Percentiles rank a stretch among this genome's conserved stretches.
Conservation (phyloP, 2,329 filamentous ascomycete genomes). For the Achaetomium macrosporum region DNA sequence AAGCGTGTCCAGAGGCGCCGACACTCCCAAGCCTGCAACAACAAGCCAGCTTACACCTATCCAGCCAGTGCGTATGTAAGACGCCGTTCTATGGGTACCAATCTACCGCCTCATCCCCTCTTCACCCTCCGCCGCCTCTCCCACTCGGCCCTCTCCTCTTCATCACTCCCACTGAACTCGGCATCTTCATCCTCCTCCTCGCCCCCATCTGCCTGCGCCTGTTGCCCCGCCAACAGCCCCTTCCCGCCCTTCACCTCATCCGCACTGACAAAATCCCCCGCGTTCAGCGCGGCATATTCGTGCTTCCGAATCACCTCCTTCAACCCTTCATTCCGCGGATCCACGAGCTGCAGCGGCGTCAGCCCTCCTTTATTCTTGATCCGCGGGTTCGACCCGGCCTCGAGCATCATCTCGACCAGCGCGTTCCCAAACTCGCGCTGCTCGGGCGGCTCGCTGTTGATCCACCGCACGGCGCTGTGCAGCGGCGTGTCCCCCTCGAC, state of each 20-base stretch:
- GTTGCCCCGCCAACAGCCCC: neutral
- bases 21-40: no score
- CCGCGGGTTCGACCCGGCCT: slow-evolving; percentile 61
- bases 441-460: slow-evolving; percentile 59
- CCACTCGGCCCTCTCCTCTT: slow-evolving; percentile 58
- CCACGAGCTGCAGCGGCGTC: slow-evolving; percentile 65
- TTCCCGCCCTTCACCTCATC: slow-evolving; percentile 27
- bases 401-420: slow-evolving; percentile 73
- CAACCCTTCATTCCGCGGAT: slow-evolving; percentile 61
- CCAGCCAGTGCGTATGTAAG: neutral
- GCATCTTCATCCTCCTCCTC: slow-evolving; percentile 47
- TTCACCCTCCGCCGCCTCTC: slow-evolving; percentile 44
- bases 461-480: slow-evolving; percentile 71
- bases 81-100: neutral
- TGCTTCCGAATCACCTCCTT: slow-evolving; percentile 61
- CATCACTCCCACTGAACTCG: slow-evolving; percentile 59
- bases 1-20: no score
- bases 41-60: neutral
- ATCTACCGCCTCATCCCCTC: slow-evolving; percentile 23
- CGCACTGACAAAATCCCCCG: slow-evolving; percentile 49
- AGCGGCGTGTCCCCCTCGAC: slow-evolving; percentile 71
- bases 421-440: slow-evolving; percentile 60
- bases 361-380: slow-evolving; percentile 66
- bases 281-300: slow-evolving; percentile 58
- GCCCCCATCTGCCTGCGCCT: slow-evolving; percentile 8